Evolutionary conservation across 2,329 filamentous ascomycete genomes (phyloP).

Genomic region (Neofusicoccum laricinum): DNA sequence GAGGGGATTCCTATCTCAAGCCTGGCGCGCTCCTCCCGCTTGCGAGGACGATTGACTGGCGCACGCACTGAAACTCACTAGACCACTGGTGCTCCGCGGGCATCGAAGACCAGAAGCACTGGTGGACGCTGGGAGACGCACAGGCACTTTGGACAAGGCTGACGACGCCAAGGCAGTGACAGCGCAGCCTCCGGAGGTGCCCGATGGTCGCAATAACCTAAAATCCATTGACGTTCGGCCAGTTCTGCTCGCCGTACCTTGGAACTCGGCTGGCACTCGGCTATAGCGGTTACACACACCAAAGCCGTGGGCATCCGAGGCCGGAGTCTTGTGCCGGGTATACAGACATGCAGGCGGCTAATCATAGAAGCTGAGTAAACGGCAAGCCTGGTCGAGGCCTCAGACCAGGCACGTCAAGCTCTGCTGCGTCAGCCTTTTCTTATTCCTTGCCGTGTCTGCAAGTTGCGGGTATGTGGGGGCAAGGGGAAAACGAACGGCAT

Average conservation of each 20-base stretch:
- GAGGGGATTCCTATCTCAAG: neutral
- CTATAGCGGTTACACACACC: neutral
- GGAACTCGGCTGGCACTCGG: slow-evolving; percentile 1
- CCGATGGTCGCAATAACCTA: slow-evolving; percentile 3
- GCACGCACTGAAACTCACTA: neutral
- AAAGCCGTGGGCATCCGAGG: neutral
- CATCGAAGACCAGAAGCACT: neutral
- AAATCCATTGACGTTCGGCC: neutral
- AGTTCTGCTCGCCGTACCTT: neutral
- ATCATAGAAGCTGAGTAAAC: neutral
- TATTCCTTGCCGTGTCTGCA: neutral
- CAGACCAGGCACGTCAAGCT: neutral
- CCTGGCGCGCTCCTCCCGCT: neutral
- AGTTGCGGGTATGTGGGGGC: neutral
- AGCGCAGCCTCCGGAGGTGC: neutral
- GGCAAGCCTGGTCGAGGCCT: neutral
- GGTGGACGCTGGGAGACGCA: neutral
- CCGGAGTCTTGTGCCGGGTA: neutral
- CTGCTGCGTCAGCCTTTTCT: neutral
- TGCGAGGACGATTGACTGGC: too few relatives aligned
- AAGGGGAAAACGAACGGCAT: neutral
- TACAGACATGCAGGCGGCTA: neutral
- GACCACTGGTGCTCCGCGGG: neutral
- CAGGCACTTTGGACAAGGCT: neutral
- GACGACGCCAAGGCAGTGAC: neutral